phyloP scores from a whole-genome alignment of 2,329 filamentous ascomycete genomes.

The Boeremia lycopersici region DNA sequence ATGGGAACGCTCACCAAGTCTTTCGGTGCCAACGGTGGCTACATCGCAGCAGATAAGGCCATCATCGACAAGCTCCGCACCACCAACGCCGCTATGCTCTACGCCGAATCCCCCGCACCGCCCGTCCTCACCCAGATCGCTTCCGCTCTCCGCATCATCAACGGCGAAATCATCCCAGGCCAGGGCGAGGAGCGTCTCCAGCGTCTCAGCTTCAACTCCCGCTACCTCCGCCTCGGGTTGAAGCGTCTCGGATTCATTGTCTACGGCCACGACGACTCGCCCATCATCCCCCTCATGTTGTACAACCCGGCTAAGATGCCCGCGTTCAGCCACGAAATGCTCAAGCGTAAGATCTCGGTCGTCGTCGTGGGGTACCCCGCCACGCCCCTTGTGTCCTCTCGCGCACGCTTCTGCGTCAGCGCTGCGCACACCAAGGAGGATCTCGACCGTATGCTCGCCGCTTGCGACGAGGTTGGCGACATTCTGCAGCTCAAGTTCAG shows the following conservation, averaged over 20 bases:
- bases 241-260: constrained; percentile 97
- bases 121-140: constrained; percentile 91
- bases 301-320: constrained; percentile 99
- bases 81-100: constrained; percentile 84
- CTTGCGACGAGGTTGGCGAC: constrained; percentile 92
- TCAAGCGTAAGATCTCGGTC: constrained; percentile 95
- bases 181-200: constrained; percentile 96
- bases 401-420: constrained; percentile 94
- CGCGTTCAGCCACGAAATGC: constrained; percentile 98
- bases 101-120: constrained; percentile 85
- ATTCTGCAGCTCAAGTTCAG: constrained; percentile 95
- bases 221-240: constrained; percentile 94
- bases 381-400: constrained; percentile 91
- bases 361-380: constrained; percentile 97
- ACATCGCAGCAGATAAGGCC: constrained; percentile 85
- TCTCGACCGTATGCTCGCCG: constrained; percentile 83
- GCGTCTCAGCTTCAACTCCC: constrained; percentile 95
- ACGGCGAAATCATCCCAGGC: constrained; percentile 82
- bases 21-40: constrained; percentile 96
- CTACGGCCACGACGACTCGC: constrained; percentile 96
- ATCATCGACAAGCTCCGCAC: constrained; percentile 91
- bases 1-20: constrained; percentile 99
- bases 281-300: constrained; percentile 90
- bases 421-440: constrained; percentile 98
- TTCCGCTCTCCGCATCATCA: constrained; percentile 84